phyloP scores from a whole-genome alignment of 2,329 filamentous ascomycete species.

The Verticillium tricorpus region DNA sequence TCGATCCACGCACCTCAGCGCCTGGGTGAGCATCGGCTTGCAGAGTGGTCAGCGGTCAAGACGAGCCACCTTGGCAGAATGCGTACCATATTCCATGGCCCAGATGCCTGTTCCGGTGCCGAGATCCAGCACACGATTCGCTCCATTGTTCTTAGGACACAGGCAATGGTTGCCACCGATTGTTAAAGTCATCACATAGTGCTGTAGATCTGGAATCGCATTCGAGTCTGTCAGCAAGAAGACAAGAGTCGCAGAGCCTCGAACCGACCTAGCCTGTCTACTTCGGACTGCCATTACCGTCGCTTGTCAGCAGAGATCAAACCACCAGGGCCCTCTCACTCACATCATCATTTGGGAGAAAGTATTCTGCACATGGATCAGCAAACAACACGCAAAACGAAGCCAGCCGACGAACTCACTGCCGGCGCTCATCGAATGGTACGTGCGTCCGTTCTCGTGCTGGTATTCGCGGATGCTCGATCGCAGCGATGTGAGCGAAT shows the following conservation, averaged over 20 bases:
- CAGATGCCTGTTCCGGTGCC: constrained; percentile 13
- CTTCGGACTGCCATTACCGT: neutral
- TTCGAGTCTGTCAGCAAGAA: no score
- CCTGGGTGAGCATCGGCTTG: constrained; percentile 20
- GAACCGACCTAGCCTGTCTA: neutral
- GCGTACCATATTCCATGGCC: constrained; percentile 14
- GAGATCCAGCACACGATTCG: constrained; percentile 15
- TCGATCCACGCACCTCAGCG: constrained; percentile 9
- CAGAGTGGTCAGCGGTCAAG: neutral
- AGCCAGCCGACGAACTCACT: constrained; percentile 11
- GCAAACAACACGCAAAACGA: neutral
- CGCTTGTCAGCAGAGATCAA: neutral
- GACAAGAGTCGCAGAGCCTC: neutral
- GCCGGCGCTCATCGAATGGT: constrained; percentile 17
- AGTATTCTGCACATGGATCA: constrained; percentile 15
- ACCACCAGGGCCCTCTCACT: constrained; percentile 22
- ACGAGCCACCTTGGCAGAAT: neutral
- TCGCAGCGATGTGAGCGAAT: constrained; percentile 5
- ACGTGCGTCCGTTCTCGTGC: constrained; percentile 12
- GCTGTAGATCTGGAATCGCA: constrained; percentile 25
- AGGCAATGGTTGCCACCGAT: constrained; percentile 23
- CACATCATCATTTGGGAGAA: constrained; percentile 20
- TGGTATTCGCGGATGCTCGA: constrained; percentile 9
- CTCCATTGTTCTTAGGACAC: constrained; percentile 17
- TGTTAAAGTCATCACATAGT: constrained; percentile 27